A percentile compares a stretch with the other conserved stretches of the same genome.
These are phyloP conservation scores for Agrocybe chaxingu DNA, from an alignment of 768 basidiomycete genomes.

Conservation along the genomic window DNA sequence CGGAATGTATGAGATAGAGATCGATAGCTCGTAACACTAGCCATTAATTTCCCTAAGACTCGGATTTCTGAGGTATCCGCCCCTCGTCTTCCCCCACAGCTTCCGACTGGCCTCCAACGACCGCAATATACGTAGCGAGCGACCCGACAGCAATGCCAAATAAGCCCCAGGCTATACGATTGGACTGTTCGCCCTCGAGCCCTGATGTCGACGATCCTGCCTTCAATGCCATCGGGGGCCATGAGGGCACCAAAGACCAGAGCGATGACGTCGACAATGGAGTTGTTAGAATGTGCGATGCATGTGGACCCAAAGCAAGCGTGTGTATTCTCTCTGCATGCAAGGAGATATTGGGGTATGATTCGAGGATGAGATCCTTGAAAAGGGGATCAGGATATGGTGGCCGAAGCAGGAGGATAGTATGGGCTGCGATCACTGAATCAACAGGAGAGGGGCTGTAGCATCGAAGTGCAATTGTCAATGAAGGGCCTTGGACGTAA, in stretches of 20 bases:
- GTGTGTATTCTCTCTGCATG: constrained; percentile 54
- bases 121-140: constrained; percentile 34
- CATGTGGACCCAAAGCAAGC: constrained; percentile 19
- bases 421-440: constrained; percentile 62
- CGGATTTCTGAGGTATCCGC: too few species aligned
- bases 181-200: constrained; percentile 45
- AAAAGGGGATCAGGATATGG: constrained; percentile 62
- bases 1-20: too few species aligned
- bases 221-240: constrained; percentile 5
- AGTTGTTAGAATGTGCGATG: constrained; percentile 12
- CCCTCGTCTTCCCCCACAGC: constrained; percentile 4
- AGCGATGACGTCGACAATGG: constrained; percentile 24
- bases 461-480: neutral
- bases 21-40: too few species aligned
- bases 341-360: constrained; percentile 53
- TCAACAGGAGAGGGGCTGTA: constrained; percentile 63
- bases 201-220: constrained; percentile 3
- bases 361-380: constrained; percentile 47
- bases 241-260: constrained; percentile 38
- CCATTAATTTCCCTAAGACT: too few species aligned
- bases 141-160: constrained; percentile 42
- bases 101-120: constrained; percentile 19
- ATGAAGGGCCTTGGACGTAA: neutral
- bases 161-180: constrained; percentile 53
- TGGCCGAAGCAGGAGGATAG: constrained; percentile 55